Evolutionary conservation across 176 grass and related monocot species (phyloP).

Genomic region (Musa schizocarpa): DNA sequence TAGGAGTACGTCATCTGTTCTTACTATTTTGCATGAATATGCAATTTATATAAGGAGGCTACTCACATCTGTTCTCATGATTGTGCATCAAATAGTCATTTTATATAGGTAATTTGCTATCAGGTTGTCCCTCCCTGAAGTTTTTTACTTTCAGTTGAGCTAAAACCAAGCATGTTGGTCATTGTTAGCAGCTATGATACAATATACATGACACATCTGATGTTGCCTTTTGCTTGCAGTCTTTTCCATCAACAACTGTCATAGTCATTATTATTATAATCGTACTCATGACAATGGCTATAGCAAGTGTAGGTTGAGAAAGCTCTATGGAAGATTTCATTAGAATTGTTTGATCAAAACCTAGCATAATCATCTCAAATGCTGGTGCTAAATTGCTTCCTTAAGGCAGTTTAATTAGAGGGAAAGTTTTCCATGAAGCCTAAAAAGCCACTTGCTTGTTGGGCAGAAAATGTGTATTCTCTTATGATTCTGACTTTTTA

Average conservation of each 20-base stretch:
- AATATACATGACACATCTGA: not conserved
- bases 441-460: not conserved
- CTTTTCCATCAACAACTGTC: not conserved
- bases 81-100: not conserved
- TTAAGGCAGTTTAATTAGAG: not conserved
- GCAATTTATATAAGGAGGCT: not conserved
- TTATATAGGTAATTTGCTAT: not conserved
- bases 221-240: not conserved
- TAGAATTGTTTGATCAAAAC: not conserved
- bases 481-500: not conserved
- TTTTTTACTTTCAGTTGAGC: not conserved
- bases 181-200: not conserved
- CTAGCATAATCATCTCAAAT: not conserved
- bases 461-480: not conserved
- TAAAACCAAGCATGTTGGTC: not conserved
- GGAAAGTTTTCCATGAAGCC: not conserved
- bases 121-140: not conserved
- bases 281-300: not conserved
- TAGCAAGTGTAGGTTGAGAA: not conserved
- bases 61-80: not conserved
- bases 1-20: not conserved
- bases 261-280: not conserved
- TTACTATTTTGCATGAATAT: not conserved
- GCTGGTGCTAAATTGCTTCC: not conserved
- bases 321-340: not conserved